Conservation (phyloP, 2,329 filamentous ascomycete genomes). For the Colletotrichum australisinense region DNA sequence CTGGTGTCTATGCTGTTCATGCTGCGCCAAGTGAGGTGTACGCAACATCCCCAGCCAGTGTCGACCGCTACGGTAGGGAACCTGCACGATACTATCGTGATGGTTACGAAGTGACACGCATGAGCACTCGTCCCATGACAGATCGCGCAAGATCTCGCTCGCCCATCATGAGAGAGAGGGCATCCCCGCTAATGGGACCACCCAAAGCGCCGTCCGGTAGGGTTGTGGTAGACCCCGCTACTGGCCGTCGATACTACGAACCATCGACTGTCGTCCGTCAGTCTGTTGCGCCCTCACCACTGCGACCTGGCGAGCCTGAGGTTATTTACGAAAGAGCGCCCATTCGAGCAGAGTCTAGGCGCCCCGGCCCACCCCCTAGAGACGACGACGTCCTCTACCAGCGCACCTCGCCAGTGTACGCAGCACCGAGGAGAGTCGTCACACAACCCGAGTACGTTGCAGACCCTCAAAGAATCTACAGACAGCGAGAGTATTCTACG, state of each 20-base stretch:
- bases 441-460: constrained; percentile 71
- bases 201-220: constrained; percentile 68
- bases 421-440: constrained; percentile 65
- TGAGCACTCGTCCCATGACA: constrained; percentile 60
- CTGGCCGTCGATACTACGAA: constrained; percentile 81
- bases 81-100: constrained; percentile 57
- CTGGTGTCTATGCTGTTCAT: constrained; percentile 48
- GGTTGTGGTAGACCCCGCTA: constrained; percentile 80
- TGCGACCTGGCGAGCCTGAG: constrained; percentile 59
- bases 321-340: constrained; percentile 74
- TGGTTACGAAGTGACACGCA: constrained; percentile 53
- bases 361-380: constrained; percentile 57
- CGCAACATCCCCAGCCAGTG: constrained; percentile 54
- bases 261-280: constrained; percentile 60
- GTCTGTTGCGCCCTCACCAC: constrained; percentile 62
- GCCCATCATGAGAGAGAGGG: constrained; percentile 55
- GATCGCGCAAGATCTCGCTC: constrained; percentile 62
- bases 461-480: constrained; percentile 64
- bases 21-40: constrained; percentile 52
- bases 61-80: constrained; percentile 55
- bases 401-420: constrained; percentile 61
- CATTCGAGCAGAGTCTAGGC: constrained; percentile 62
- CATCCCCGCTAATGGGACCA: constrained; percentile 61
- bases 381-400: constrained; percentile 65
- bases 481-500: constrained; percentile 68